Evolutionary conservation across 352 stramenopile species (phyloP), one percentile per base, ranked within the genome.

Genomic region (Saprolegnia parasitica): DNA sequence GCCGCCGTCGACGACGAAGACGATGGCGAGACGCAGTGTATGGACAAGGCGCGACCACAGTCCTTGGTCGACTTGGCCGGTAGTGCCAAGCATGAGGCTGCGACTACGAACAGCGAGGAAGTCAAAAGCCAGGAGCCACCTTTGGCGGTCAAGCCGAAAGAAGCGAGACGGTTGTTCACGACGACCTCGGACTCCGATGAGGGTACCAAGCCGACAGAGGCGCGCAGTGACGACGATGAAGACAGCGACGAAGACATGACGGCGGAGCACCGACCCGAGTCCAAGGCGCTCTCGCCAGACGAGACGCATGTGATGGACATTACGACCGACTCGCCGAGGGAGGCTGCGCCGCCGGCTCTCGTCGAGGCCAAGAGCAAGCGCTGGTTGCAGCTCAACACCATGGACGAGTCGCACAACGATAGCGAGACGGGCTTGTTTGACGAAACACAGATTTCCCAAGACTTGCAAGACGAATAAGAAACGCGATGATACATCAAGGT

Each of bases 301-400:
- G 50, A 70, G 23, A 37, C 35, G 13, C 52, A 58, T 26, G 39
- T 29, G 46, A 26, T 39, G 32, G 23, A n/a, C 21, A 37, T 29
- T 10, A 16, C 63, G 13, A 61, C 46, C 16, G 35, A 52, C 58
- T 52, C 35, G n/a, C 26, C 26, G 13, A 4, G 32, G 8, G 46
- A 52, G 13, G 32, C 26, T 56, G n/a, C 46, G 9, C 16, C 21
- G 18, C 20, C 13, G n/a, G 5, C 32, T 24, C 10, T 46, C 24
- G 20, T 60, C 21, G 47, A 20, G 15, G 37, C 18, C 5, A 15
- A 29, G 35, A 67, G 32, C 11, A 58, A 70, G 46, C 63, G 63
- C 10, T 70, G 63, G 63, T 46, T 70, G 5, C 63, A 68, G 50
- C 39, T 70, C 20, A 70, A 70, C 52, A 42, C 52, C 1, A 60